Evolutionary conservation across 208 protist species (phyloP), one percentile per base, ranked within the genome.

Genomic region (Trypanosoma platydactyli): DNA sequence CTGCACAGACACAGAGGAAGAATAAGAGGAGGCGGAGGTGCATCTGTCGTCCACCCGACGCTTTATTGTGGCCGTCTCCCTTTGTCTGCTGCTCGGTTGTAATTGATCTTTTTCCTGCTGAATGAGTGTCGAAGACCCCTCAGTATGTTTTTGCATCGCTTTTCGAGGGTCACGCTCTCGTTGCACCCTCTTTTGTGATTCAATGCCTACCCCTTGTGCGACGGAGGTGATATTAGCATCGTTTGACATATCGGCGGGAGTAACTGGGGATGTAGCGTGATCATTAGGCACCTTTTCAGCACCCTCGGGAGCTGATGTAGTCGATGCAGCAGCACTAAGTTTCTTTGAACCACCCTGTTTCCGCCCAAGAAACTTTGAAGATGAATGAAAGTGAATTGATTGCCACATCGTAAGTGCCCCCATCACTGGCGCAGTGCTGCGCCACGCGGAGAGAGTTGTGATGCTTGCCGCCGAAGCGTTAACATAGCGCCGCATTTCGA

Each of bases 291-390:
- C 9, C 33, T 38, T 38, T 38, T 9, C 33, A 38, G 50, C 50
- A 5, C 24, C 25, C 18, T n/a, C 33, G 16, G n/a, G 18, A 12
- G 22, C 30, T 15, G 12, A 12, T 9, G 44, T 35, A 24, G 22
- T 29, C 5, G 41, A 41, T 13, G 30, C 16, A 29, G 13, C 33
- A 30, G 20, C 55, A 42, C 27, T 16, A 9, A 22, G 16, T 51
- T 71, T 71, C 56, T 71, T 71, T 16, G 18, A 25, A 1, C 41
- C 55, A 29, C 48, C 48, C 16, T 27, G 35, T 42, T 50, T 71
- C n/a, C 56, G 22, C 20, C 65, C 65, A 33, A 64, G 20, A 35
- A 71, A 57, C 56, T 50, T 64, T 27, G 61, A 45, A 29, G 54
- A 69, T 56, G 54, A 64, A 35, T 64, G n/a, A 20, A 62, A 64